Evolutionary conservation across 2,329 filamentous ascomycete genomes (phyloP).

Genomic region (Ophiosphaerella herpotricha): DNA sequence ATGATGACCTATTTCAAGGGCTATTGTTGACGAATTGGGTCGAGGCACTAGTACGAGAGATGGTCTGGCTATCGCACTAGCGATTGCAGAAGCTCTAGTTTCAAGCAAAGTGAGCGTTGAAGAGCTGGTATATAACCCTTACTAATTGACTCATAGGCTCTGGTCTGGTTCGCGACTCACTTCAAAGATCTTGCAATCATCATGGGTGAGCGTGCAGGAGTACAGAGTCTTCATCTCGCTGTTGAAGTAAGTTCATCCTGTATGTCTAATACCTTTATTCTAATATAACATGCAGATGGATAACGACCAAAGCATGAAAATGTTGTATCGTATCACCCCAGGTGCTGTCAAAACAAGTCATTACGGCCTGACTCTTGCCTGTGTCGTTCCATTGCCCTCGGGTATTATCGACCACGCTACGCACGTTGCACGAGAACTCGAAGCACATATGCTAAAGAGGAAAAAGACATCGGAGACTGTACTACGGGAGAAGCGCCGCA

Average conservation of each 20-base stretch:
- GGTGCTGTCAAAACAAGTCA: slow-evolving; percentile 72
- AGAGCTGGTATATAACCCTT: not conserved
- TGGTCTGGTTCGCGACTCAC: slow-evolving; percentile 93
- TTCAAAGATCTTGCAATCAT: slow-evolving; percentile 82
- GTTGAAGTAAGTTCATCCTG: slow-evolving; percentile 61
- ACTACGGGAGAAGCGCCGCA: slow-evolving; percentile 67
- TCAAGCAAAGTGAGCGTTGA: slow-evolving; percentile 58
- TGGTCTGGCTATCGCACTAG: slow-evolving; percentile 84
- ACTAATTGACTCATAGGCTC: slow-evolving; percentile 52
- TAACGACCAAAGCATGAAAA: slow-evolving; percentile 69
- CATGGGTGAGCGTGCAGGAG: slow-evolving; percentile 73
- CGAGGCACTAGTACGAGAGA: slow-evolving; percentile 88
- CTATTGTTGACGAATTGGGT: slow-evolving; percentile 90
- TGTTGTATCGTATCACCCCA: slow-evolving; percentile 82
- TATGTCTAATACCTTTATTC: too few relatives aligned
- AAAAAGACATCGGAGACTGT: slow-evolving; percentile 64
- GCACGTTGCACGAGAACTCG: slow-evolving; percentile 65
- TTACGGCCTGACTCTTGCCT: slow-evolving; percentile 84
- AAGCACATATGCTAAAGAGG: slow-evolving; percentile 61
- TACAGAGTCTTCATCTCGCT: slow-evolving; percentile 80
- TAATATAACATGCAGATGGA: slow-evolving; percentile 33
- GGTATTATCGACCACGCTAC: slow-evolving; percentile 71
- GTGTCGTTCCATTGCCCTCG: slow-evolving; percentile 72
- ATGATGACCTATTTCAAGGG: slow-evolving; percentile 33
- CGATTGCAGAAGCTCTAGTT: slow-evolving; percentile 86